phyloP scores from a whole-genome alignment of 352 stramenopile genomes.

The Plasmopara viticola region DNA sequence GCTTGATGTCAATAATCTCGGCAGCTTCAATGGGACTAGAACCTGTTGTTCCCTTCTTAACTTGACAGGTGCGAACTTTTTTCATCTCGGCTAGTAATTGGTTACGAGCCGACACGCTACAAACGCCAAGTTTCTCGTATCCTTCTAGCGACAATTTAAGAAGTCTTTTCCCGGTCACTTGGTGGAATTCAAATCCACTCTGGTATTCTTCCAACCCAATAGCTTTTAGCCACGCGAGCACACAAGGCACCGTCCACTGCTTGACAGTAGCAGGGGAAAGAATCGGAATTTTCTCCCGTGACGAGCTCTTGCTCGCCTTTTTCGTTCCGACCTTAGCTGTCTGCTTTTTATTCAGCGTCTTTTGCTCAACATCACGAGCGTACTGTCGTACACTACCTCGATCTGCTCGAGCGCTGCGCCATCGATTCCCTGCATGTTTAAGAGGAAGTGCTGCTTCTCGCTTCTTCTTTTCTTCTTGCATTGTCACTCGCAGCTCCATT shows the following conservation, averaged over 20 bases:
- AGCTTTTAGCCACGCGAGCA: constrained; percentile 54
- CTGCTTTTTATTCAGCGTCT: constrained; percentile 21
- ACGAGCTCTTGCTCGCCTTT: constrained; percentile 14
- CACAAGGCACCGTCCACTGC: constrained; percentile 49
- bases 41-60: constrained; percentile 2
- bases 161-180: constrained; percentile 50
- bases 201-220: constrained; percentile 63
- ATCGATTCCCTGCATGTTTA: constrained; percentile 64
- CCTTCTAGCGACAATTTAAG: constrained; percentile 41
- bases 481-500: constrained; percentile 41
- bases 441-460: constrained; percentile 41
- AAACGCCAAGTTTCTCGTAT: constrained; percentile 44
- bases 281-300: constrained; percentile 7
- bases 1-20: constrained; percentile 50
- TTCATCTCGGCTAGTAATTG: constrained; percentile 47
- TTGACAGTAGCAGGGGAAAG: constrained; percentile 35
- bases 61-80: constrained; percentile 29
- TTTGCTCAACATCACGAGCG: constrained; percentile 47
- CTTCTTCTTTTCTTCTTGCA: constrained; percentile 64
- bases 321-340: constrained; percentile 5
- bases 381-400: constrained; percentile 70
- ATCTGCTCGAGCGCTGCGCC: constrained; percentile 68
- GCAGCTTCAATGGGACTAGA: constrained; percentile 1
- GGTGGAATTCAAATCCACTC: constrained; percentile 69
- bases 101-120: constrained; percentile 55